A percentile compares a stretch with the other conserved stretches of the same genome.
Evolutionary conservation across 352 stramenopile genomes (phyloP).

Genomic region (Pilasporangium apinafurcum): DNA sequence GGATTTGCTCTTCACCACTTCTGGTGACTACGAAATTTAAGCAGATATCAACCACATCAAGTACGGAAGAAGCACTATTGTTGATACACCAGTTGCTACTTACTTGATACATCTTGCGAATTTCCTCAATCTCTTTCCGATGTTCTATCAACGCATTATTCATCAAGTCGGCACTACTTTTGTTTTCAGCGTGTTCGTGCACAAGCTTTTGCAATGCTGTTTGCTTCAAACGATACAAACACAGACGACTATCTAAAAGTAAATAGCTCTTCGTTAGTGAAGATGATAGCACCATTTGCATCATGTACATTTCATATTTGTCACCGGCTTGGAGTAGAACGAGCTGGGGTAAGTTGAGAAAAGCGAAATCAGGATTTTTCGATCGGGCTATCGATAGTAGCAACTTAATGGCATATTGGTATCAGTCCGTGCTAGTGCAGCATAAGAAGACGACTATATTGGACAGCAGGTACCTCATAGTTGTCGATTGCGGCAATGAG

Average conservation of each 20-base stretch:
- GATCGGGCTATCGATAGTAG: constrained; percentile 21
- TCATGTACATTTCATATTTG: background rate
- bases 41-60: background rate
- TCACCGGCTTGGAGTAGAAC: constrained; percentile 32
- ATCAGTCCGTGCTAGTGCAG: background rate
- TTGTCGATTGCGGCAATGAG: constrained; percentile 26
- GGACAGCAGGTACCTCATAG: constrained; percentile 22
- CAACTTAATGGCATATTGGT: constrained; percentile 8
- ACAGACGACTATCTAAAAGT: constrained; percentile 16
- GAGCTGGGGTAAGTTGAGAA: constrained; percentile 24
- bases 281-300: background rate
- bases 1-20: constrained; percentile 16
- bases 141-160: too few relatives aligned
- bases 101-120: constrained; percentile 32
- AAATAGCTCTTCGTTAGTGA: background rate
- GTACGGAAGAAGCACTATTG: background rate
- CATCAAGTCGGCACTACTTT: too few relatives aligned
- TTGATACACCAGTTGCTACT: background rate
- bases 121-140: constrained; percentile 16
- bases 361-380: constrained; percentile 42
- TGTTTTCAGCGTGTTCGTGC: too few relatives aligned
- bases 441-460: background rate
- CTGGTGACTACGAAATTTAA: constrained; percentile 12
- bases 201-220: constrained; percentile 14
- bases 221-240: constrained; percentile 20